Percentiles rank a stretch among this genome's conserved stretches.
These are phyloP conservation scores for Trichosphaerium sp. DNA, from an alignment of 78 protist species.

Conservation along the genomic window DNA sequence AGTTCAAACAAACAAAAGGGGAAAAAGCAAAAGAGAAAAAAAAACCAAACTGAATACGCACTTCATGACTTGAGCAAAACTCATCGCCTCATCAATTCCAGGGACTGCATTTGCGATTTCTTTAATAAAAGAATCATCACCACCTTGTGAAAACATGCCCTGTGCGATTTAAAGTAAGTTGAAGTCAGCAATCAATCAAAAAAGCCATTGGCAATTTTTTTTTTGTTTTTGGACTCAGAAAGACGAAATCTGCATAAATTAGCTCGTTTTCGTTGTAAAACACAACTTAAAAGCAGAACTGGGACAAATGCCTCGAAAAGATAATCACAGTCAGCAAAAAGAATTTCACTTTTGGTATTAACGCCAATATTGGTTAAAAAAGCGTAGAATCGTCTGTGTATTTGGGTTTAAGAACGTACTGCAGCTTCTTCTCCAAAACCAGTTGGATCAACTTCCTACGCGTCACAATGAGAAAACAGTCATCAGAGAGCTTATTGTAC, in stretches of 20 bases:
- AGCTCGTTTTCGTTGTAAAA: no score
- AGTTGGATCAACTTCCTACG: no score
- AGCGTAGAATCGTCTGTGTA: no score
- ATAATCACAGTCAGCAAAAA: no score
- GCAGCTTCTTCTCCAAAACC: no score
- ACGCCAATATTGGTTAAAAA: no score
- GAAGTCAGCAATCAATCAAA: not conserved
- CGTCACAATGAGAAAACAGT: not conserved
- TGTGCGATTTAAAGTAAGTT: not conserved
- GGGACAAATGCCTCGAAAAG: no score
- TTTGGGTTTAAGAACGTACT: not conserved
- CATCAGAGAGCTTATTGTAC: constrained; percentile 6
- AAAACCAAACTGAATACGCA: not conserved
- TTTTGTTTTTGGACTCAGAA: no score
- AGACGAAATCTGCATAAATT: no score
- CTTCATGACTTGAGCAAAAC: constrained; percentile 84
- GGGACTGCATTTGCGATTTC: constrained; percentile 68
- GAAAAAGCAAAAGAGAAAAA: not conserved
- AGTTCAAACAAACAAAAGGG: not conserved
- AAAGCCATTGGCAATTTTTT: constrained; percentile 18
- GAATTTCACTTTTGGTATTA: no score
- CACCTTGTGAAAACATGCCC: not conserved
- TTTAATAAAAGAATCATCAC: constrained; percentile 3
- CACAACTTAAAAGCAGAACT: no score
- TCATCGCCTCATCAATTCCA: constrained; percentile 92